Evolutionary conservation across 78 protist genomes (phyloP).

Genomic region (Speleostelium caveatum): DNA sequence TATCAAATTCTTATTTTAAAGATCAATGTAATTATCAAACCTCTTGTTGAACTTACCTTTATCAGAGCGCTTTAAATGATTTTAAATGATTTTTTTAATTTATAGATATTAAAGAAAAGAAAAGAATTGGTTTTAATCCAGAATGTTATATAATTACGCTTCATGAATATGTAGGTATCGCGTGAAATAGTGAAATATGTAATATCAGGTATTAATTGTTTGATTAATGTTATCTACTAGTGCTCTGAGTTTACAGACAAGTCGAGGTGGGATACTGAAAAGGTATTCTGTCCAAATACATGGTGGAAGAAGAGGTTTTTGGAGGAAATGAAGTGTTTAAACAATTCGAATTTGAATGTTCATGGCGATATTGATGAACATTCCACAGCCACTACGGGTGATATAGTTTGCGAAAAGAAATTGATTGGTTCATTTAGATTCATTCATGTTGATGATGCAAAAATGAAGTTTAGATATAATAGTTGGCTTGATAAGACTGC

Average conservation of each 20-base stretch:
- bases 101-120: conserved; percentile 35
- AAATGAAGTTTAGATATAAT: conserved; percentile 3
- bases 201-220: too few relatives aligned
- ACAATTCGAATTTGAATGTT: background rate
- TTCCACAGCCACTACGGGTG: background rate
- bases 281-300: conserved; percentile 8
- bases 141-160: conserved; percentile 31
- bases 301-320: conserved; percentile 67
- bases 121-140: conserved; percentile 62
- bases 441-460: conserved; percentile 21
- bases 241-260: conserved; percentile 52
- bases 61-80: background rate
- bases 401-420: background rate
- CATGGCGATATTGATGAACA: background rate
- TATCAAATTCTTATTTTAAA: too few relatives aligned
- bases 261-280: conserved; percentile 31
- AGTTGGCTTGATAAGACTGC: background rate
- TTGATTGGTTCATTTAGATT: conserved; percentile 49
- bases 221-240: too few relatives aligned
- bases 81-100: background rate
- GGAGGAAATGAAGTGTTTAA: conserved; percentile 32
- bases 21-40: too few relatives aligned
- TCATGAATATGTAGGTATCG: too few relatives aligned
- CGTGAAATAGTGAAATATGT: too few relatives aligned
- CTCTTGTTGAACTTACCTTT: background rate